Evolutionary conservation across 83 land plant species (phyloP).

Genomic region (Larix sibirica): DNA sequence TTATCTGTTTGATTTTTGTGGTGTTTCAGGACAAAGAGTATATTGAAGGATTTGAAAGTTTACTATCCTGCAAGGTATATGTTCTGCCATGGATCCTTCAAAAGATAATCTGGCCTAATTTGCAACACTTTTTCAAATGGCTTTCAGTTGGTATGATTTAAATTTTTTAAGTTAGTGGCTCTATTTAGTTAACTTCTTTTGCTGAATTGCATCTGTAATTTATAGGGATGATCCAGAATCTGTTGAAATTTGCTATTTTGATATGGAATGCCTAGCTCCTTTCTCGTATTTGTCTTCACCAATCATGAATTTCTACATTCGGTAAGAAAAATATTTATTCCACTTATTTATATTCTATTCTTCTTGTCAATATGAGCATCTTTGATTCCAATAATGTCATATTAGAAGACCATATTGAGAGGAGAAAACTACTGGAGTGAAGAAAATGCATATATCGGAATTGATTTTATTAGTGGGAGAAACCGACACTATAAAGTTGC

Average conservation of each 20-base stretch:
- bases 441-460: too few relatives aligned
- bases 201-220: neutral
- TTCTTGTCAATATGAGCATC: too few relatives aligned
- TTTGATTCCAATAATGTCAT: too few relatives aligned
- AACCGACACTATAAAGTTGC: too few relatives aligned
- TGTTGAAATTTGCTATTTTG: slow-evolving; percentile 42
- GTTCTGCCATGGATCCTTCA: neutral
- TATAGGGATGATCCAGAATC: slow-evolving; percentile 61
- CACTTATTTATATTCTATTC: too few relatives aligned
- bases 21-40: neutral
- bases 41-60: slow-evolving; percentile 11
- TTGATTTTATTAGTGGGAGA: too few relatives aligned
- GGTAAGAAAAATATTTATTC: slow-evolving; percentile 25
- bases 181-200: neutral
- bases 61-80: slow-evolving; percentile 52
- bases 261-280: slow-evolving; percentile 53
- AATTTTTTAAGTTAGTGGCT: slow-evolving; percentile 2
- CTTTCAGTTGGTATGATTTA: slow-evolving; percentile 19
- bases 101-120: neutral
- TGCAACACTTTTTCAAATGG: neutral
- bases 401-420: too few relatives aligned
- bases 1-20: neutral
- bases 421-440: too few relatives aligned
- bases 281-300: slow-evolving; percentile 50
- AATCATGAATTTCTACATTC: slow-evolving; percentile 68